A percentile compares a stretch with the other conserved stretches of the same genome.
Conservation (phyloP, 768 basidiomycete genomes). For the Tephrocybe sp. region DNA sequence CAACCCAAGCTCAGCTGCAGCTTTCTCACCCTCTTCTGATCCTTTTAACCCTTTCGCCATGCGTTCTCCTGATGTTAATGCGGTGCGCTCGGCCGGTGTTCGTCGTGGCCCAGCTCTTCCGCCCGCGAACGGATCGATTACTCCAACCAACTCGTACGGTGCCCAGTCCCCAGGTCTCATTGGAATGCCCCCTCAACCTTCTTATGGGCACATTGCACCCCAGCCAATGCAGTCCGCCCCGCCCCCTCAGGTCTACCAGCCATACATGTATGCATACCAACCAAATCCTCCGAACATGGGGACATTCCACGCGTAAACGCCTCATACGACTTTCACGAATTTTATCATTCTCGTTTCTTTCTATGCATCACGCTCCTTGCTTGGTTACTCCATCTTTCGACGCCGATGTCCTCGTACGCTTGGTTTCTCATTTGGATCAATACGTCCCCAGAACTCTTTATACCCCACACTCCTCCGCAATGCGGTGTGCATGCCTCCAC, state of each 20-base stretch:
- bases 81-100: constrained; percentile 41
- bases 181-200: constrained; percentile 56
- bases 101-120: constrained; percentile 45
- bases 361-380: constrained; percentile 32
- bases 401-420: constrained; percentile 28
- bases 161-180: constrained; percentile 62
- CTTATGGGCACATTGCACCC: constrained; percentile 59
- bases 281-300: constrained; percentile 79
- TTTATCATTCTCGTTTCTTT: constrained; percentile 28
- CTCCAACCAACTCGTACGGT: constrained; percentile 42
- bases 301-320: constrained; percentile 62
- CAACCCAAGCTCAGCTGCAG: constrained; percentile 28
- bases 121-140: constrained; percentile 47
- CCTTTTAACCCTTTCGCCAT: constrained; percentile 52
- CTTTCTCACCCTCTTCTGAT: constrained; percentile 41
- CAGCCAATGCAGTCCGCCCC: constrained; percentile 45
- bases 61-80: constrained; percentile 41
- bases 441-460: constrained; percentile 20
- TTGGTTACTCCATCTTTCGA: constrained; percentile 25
- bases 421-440: constrained; percentile 34
- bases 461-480: constrained; percentile 26
- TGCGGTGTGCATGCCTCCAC: constrained; percentile 30
- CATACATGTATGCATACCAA: constrained; percentile 85
- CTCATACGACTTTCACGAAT: constrained; percentile 44
- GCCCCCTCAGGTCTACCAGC: constrained; percentile 69